Conservation (phyloP, 768 basidiomycete species). For the Pleurotus citrinopileatus region DNA sequence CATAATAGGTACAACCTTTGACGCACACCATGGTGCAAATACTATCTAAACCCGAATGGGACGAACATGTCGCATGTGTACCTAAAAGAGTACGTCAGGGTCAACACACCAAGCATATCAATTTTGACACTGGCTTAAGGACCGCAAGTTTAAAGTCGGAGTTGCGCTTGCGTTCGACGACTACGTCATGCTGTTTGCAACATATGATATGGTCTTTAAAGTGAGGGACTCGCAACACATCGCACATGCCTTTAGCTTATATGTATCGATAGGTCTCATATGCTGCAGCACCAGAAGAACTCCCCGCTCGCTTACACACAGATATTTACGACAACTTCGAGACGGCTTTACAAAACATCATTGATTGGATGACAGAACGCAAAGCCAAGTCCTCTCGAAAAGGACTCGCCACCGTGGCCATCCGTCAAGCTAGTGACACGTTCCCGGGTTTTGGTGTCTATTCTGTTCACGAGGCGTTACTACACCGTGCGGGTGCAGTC, state of each 20-base stretch:
- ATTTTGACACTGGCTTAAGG: too few relatives aligned
- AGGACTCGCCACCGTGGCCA: not conserved
- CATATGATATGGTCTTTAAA: not conserved
- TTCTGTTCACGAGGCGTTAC: not conserved
- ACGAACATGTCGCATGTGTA: not conserved
- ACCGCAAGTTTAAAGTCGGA: not conserved
- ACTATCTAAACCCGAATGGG: not conserved
- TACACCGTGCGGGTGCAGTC: not conserved
- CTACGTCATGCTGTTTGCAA: not conserved
- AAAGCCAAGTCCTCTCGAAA: not conserved
- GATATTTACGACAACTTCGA: not conserved
- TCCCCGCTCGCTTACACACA: not conserved
- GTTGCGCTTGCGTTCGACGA: not conserved
- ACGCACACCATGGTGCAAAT: not conserved
- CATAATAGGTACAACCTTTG: not conserved
- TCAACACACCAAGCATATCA: too few relatives aligned
- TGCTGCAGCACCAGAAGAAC: not conserved
- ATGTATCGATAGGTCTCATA: not conserved
- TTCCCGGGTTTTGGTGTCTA: not conserved
- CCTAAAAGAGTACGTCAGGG: not conserved
- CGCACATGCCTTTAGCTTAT: not conserved
- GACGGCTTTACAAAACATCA: not conserved
- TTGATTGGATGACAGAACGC: not conserved
- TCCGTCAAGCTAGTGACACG: not conserved
- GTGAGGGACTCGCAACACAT: not conserved